phyloP scores from a whole-genome alignment of 148 eudicot genomes.

The Arbutus unedo region DNA sequence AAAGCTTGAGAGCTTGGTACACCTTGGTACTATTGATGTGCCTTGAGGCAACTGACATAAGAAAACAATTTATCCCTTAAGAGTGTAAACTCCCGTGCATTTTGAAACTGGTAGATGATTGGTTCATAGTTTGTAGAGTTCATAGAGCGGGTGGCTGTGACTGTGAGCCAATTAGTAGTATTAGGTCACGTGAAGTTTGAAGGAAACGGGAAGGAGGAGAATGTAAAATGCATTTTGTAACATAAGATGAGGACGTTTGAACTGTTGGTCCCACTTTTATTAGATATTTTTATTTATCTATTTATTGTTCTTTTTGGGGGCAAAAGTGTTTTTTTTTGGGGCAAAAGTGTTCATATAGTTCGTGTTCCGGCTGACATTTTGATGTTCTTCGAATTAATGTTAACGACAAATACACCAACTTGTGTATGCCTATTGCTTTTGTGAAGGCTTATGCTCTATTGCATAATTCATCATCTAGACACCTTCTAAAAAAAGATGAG shows the following conservation, averaged over 20 bases:
- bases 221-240: not conserved
- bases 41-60: not conserved
- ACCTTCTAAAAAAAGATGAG: not conserved
- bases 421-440: not conserved
- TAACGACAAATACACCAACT: not conserved
- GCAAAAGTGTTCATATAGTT: not conserved
- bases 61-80: not conserved
- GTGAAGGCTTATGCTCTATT: not conserved
- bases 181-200: not conserved
- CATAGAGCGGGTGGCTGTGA: not conserved
- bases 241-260: not conserved
- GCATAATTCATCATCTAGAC: not conserved
- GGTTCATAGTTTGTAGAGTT: not conserved
- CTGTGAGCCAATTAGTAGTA: not conserved
- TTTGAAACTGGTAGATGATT: not conserved
- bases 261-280: not conserved
- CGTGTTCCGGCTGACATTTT: not conserved
- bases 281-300: not conserved
- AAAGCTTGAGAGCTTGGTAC: not conserved
- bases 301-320: not conserved
- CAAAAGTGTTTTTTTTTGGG: too few relatives aligned
- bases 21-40: conserved; percentile 1
- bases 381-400: not conserved
- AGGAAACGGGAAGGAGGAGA: not conserved
- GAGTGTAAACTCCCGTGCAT: not conserved